Percentiles rank a stretch among this genome's conserved stretches.
Evolutionary conservation across 1,139 yeast genomes (phyloP).

Genomic region (Candida tetrigidarum): DNA sequence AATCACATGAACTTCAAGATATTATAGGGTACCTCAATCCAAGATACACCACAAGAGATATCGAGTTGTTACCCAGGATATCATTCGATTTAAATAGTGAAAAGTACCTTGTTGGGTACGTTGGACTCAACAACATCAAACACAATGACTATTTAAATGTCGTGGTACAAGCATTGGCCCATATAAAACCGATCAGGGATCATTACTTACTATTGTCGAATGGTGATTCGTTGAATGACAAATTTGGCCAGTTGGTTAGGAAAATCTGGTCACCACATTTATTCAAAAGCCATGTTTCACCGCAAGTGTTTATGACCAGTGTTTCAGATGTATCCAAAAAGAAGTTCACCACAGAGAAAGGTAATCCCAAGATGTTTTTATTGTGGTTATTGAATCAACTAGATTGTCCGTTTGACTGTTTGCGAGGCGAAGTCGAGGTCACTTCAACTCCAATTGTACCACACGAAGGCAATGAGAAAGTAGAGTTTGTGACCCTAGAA

Average conservation of each 20-base stretch:
- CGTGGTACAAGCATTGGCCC: constrained; percentile 59
- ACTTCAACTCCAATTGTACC: constrained; percentile 26
- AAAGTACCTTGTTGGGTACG: constrained; percentile 61
- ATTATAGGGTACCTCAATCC: constrained; percentile 61
- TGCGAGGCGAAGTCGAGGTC: constrained; percentile 59
- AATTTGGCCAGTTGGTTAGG: constrained; percentile 51
- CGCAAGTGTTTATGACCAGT: constrained; percentile 63
- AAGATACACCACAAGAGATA: constrained; percentile 35
- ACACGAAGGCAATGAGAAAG: constrained; percentile 22
- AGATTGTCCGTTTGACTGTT: constrained; percentile 18
- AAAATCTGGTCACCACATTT: constrained; percentile 68
- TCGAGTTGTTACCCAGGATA: constrained; percentile 22
- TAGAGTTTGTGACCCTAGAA: constrained; percentile 25
- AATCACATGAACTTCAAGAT: constrained; percentile 39
- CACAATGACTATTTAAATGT: constrained; percentile 58
- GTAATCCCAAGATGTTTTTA: constrained; percentile 55
- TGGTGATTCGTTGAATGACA: constrained; percentile 30
- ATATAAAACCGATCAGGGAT: constrained; percentile 56
- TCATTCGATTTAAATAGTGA: constrained; percentile 47
- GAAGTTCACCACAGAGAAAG: constrained; percentile 32
- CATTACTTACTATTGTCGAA: constrained; percentile 39
- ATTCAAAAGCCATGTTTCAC: constrained; percentile 65
- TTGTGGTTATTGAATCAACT: constrained; percentile 52
- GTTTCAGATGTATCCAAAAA: constrained; percentile 47
- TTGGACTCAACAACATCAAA: constrained; percentile 63